Conservation (phyloP, 345 rosid genomes). For the Salix viminalis region DNA sequence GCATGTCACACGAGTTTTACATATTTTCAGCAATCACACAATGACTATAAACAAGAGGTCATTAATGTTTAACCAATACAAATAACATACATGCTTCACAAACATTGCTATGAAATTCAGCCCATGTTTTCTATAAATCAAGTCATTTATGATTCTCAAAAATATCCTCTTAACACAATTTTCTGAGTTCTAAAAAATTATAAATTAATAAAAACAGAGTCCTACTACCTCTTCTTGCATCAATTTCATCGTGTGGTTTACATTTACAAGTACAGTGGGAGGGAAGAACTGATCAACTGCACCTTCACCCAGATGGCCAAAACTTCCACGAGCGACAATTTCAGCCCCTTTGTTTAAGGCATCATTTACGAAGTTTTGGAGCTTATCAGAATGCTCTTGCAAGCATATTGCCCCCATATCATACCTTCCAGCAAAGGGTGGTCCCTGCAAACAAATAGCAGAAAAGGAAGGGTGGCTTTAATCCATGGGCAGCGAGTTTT, state of each 20-base stretch:
- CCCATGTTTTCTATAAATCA: not conserved
- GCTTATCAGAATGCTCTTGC: conserved; percentile 86
- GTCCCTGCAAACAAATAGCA: conserved; percentile 54
- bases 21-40: not conserved
- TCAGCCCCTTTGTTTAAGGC: conserved; percentile 91
- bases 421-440: conserved; percentile 81
- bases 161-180: not conserved
- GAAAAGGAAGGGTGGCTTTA: no score
- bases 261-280: conserved; percentile 79
- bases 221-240: conserved; percentile 93
- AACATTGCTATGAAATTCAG: not conserved
- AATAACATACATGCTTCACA: not conserved
- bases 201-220: not conserved
- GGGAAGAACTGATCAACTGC: conserved; percentile 96
- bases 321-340: conserved; percentile 84
- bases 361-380: conserved; percentile 79
- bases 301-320: conserved; percentile 84
- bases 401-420: conserved; percentile 99
- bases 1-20: conserved; percentile 20
- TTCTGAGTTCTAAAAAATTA: not conserved
- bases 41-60: not conserved
- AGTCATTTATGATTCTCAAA: not conserved
- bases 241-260: conserved; percentile 79
- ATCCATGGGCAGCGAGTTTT: not conserved
- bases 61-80: not conserved